Conservation (phyloP, 208 protist species). For the Crithidia fasciculata region DNA sequence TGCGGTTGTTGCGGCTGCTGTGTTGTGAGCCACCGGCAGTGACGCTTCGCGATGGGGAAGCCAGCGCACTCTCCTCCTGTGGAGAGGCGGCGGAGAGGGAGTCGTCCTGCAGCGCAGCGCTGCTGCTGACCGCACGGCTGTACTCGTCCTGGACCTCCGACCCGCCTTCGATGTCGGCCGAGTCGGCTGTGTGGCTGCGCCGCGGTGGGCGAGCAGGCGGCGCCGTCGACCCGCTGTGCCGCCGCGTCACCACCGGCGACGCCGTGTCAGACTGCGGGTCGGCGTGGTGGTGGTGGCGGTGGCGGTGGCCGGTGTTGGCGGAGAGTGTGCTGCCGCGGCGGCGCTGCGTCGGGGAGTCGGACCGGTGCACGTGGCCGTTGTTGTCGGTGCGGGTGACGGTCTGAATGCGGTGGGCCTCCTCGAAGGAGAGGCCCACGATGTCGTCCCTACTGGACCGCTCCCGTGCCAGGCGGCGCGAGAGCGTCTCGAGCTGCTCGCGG, state of each 20-base stretch:
- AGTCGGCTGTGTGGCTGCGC: conserved; percentile 4
- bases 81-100: background rate
- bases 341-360: background rate
- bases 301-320: background rate
- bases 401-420: conserved; percentile 39
- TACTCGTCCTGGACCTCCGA: background rate
- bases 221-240: background rate
- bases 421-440: conserved; percentile 55
- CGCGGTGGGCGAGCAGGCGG: background rate
- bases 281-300: conserved; percentile 2
- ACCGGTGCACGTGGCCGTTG: background rate
- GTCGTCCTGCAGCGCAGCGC: background rate
- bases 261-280: conserved; percentile 3
- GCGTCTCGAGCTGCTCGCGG: conserved; percentile 29
- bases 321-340: conserved; percentile 9
- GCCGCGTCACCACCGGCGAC: background rate
- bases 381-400: conserved; percentile 4
- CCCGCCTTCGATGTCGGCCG: background rate
- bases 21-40: background rate
- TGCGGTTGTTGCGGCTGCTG: background rate
- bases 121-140: background rate
- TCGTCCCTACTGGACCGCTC: conserved; percentile 45
- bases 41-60: background rate
- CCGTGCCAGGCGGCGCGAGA: conserved; percentile 38
- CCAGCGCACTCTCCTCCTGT: background rate